Evolutionary conservation across 371 early-diverging fungal species (phyloP).

Genomic region (Rozella allomycis): DNA sequence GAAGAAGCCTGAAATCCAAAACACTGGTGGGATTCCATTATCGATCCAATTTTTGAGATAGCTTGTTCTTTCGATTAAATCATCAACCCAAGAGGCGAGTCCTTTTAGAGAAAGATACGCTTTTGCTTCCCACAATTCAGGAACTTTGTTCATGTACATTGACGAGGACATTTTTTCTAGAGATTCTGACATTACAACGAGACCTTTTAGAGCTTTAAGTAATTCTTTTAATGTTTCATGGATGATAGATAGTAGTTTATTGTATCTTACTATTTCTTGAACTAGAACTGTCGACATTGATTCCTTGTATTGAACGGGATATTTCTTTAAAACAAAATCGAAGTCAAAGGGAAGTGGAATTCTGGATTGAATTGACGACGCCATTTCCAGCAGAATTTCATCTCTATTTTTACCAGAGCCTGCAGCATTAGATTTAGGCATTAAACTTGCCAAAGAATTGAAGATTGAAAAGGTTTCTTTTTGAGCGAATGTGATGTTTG

Average conservation of each 20-base stretch:
- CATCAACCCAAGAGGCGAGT: conserved; percentile 22
- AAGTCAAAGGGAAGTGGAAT: conserved; percentile 21
- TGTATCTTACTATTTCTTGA: conserved; percentile 34
- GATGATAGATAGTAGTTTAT: conserved; percentile 17
- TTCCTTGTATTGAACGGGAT: conserved; percentile 29
- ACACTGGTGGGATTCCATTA: conserved; percentile 22
- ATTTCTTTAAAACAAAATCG: conserved; percentile 16
- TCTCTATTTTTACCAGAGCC: conserved; percentile 13
- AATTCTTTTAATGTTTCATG: conserved; percentile 22
- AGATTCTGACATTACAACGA: conserved; percentile 30
- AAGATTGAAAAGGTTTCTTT: conserved; percentile 26
- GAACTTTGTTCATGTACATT: conserved; percentile 28
- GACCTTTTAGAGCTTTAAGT: conserved; percentile 23
- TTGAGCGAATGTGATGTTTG: conserved; percentile 35
- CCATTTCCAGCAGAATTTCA: conserved; percentile 16
- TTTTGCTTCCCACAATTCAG: conserved; percentile 20
- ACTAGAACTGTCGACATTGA: conserved; percentile 31
- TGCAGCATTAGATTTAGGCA: conserved; percentile 17
- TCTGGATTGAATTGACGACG: conserved; percentile 11
- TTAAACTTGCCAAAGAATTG: conserved; percentile 20
- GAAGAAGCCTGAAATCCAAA: conserved; percentile 34
- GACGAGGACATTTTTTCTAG: conserved; percentile 25
- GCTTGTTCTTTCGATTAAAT: conserved; percentile 20
- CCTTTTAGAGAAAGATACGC: conserved; percentile 36
- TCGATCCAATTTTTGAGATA: conserved; percentile 31